Conservation (phyloP, 306 rosid genomes). For the Castanospermum australe region DNA sequence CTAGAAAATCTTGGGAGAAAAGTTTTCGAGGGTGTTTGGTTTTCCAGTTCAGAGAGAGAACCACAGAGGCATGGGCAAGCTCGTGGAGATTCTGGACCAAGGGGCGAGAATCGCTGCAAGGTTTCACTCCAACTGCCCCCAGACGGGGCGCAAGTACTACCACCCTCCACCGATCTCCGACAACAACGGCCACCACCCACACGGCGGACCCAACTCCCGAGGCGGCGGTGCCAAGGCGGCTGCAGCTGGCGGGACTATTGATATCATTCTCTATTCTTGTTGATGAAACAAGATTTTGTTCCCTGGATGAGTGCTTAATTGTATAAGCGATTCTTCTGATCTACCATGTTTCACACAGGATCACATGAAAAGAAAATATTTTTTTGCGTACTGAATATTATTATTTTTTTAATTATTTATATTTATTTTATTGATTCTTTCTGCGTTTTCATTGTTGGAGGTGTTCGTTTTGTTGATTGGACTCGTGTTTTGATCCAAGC, state of each 20-base stretch:
- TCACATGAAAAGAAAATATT: too few relatives aligned
- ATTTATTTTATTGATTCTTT: not conserved
- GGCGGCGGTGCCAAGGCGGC: conserved; percentile 25
- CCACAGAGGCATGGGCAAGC: conserved; percentile 46
- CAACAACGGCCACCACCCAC: conserved; percentile 14
- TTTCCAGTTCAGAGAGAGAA: not conserved
- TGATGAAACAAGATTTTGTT: conserved; percentile 17
- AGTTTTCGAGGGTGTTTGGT: not conserved
- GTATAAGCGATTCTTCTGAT: not conserved
- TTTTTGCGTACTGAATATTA: too few relatives aligned
- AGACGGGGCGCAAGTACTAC: conserved; percentile 67
- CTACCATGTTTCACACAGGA: not conserved
- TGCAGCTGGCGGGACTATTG: conserved; percentile 12
- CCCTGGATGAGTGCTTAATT: not conserved
- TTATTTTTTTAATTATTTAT: too few relatives aligned
- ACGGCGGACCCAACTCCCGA: not conserved
- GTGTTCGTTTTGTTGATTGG: not conserved
- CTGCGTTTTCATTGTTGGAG: not conserved
- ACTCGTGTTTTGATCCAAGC: not conserved
- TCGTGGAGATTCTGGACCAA: conserved; percentile 59
- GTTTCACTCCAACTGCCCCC: conserved; percentile 65
- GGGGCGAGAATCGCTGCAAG: conserved; percentile 55
- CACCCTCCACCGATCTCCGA: conserved; percentile 55
- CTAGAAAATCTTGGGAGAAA: not conserved
- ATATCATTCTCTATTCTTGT: conserved; percentile 59